These are phyloP conservation scores for Aspergillus puulaauensis DNA, from an alignment of 2,329 filamentous ascomycete genomes.

Conservation along the genomic window DNA sequence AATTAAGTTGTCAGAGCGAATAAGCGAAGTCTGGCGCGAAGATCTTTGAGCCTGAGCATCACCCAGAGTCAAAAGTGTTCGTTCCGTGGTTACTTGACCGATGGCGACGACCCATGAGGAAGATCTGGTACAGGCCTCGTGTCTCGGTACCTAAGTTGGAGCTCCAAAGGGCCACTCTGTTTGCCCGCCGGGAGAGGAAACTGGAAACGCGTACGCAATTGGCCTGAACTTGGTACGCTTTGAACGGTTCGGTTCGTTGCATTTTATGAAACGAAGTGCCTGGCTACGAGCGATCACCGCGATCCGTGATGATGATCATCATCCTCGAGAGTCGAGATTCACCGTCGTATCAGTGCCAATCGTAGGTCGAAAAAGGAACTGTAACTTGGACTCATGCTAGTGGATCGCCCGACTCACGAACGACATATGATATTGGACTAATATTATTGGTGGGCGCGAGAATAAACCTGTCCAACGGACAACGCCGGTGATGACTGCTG, in stretches of 20 bases:
- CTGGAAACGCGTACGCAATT: constrained; percentile 3
- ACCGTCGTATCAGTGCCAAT: neutral
- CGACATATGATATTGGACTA: neutral
- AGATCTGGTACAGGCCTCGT: constrained; percentile 2
- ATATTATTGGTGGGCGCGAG: neutral
- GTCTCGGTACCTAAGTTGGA: neutral
- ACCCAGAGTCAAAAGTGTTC: neutral
- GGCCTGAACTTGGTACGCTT: neutral
- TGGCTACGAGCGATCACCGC: constrained; percentile 1
- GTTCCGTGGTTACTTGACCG: neutral
- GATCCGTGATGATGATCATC: constrained; percentile 7
- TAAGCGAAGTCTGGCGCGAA: constrained; percentile 2
- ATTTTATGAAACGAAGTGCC: neutral
- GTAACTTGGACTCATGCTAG: neutral
- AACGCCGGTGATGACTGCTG: neutral
- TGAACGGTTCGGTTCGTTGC: too few relatives aligned
- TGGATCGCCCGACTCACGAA: neutral
- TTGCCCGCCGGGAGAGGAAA: neutral
- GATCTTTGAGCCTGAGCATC: neutral
- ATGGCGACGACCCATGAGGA: neutral
- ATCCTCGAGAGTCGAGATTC: neutral
- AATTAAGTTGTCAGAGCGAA: neutral
- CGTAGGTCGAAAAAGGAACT: neutral
- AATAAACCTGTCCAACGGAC: neutral
- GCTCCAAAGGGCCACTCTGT: neutral